phyloP scores from a whole-genome alignment of 1,284 basidiomycete genomes.

The Sporisorium graminicola region DNA sequence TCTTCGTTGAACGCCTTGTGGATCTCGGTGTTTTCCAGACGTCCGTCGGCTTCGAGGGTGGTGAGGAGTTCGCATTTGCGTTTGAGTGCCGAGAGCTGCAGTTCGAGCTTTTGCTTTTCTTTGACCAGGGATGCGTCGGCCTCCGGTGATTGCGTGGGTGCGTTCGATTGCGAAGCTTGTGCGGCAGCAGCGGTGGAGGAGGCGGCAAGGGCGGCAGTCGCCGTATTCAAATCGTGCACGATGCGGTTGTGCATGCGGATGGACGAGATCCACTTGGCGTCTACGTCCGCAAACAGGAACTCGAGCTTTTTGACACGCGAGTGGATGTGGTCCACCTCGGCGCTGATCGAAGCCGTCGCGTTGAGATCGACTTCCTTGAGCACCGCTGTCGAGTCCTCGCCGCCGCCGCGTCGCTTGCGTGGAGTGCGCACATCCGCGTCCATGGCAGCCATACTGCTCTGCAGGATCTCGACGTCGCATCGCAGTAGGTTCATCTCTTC shows the following conservation, averaged over 20 bases:
- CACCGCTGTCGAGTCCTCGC: conserved; percentile 5
- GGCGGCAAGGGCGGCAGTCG: conserved; percentile 7
- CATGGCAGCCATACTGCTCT: conserved; percentile 17
- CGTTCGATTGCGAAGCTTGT: not conserved
- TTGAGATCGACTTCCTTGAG: conserved; percentile 29
- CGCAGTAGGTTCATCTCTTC: conserved; percentile 41
- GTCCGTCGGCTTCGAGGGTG: conserved; percentile 63
- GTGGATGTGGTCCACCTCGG: conserved; percentile 27
- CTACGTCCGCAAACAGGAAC: conserved; percentile 22
- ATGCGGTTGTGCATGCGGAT: conserved; percentile 49
- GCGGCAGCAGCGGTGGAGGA: not conserved
- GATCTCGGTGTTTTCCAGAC: conserved; percentile 67
- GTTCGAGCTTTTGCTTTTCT: conserved; percentile 35
- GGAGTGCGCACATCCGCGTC: conserved; percentile 27
- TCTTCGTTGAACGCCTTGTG: conserved; percentile 69
- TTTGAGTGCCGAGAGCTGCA: conserved; percentile 49
- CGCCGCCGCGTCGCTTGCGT: conserved; percentile 23
- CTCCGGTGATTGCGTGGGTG: not conserved
- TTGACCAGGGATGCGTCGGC: conserved; percentile 1
- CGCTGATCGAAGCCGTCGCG: conserved; percentile 12
- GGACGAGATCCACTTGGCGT: conserved; percentile 35
- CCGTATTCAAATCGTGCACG: conserved; percentile 27
- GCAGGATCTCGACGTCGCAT: conserved; percentile 34
- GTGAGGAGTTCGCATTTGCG: conserved; percentile 61
- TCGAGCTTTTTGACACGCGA: conserved; percentile 24